Conservation (phyloP, 306 rosid species). For the Purshia tridentata region DNA sequence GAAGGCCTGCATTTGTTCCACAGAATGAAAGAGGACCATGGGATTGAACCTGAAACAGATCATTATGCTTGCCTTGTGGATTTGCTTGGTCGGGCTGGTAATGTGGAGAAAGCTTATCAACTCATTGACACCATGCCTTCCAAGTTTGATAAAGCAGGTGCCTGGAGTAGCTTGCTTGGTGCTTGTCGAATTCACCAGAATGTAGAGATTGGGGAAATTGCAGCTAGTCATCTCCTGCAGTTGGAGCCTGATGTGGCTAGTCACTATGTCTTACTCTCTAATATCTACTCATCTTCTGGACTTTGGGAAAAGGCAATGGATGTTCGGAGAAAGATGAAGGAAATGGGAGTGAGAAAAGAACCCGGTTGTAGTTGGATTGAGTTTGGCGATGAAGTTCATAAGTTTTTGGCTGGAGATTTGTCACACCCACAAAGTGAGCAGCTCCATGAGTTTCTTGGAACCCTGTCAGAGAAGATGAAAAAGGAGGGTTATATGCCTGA, state of each 20-base stretch:
- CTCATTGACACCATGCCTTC: constrained; percentile 65
- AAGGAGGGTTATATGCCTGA: constrained; percentile 88
- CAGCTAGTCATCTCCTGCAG: constrained; percentile 56
- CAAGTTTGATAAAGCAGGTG: constrained; percentile 50
- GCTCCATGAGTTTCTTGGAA: constrained; percentile 62
- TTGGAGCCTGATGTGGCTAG: constrained; percentile 85
- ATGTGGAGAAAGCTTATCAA: constrained; percentile 59
- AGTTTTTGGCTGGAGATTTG: constrained; percentile 73
- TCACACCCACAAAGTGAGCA: constrained; percentile 69
- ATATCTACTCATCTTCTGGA: constrained; percentile 75
- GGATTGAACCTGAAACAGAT: constrained; percentile 62
- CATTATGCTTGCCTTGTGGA: constrained; percentile 89
- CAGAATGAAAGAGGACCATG: constrained; percentile 57
- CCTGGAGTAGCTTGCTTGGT: constrained; percentile 94
- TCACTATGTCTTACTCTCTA: constrained; percentile 78
- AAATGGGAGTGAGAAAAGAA: constrained; percentile 76
- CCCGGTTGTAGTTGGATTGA: constrained; percentile 95
- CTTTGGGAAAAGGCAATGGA: constrained; percentile 77
- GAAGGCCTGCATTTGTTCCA: constrained; percentile 62
- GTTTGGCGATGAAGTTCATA: constrained; percentile 78
- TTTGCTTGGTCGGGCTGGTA: constrained; percentile 86
- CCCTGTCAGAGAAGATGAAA: constrained; percentile 62
- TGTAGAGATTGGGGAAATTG: constrained; percentile 69
- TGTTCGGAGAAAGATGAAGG: constrained; percentile 72
- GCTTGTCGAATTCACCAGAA: constrained; percentile 63